Percentiles rank a stretch among this genome's conserved stretches.
Conservation (phyloP, 2,329 filamentous ascomycete genomes). For the Grosmannia clavigera region DNA sequence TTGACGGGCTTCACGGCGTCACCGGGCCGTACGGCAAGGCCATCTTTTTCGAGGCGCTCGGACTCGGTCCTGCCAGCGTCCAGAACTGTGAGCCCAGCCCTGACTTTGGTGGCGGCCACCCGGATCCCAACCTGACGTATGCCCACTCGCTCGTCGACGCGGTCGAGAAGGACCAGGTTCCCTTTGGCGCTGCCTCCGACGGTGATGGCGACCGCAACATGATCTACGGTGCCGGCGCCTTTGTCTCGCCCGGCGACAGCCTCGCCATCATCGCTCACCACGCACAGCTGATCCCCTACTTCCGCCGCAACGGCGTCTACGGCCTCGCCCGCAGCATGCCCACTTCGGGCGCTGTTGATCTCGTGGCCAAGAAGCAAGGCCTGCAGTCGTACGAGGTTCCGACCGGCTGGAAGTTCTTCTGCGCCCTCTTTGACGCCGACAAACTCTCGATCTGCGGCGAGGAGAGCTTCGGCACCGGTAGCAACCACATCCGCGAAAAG, state of each 20-base stretch:
- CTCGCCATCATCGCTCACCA: conserved; percentile 97
- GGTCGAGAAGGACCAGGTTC: conserved; percentile 82
- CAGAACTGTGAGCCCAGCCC: conserved; percentile 89
- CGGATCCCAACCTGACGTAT: conserved; percentile 95
- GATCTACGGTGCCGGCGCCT: conserved; percentile 96
- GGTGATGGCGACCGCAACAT: conserved; percentile 99
- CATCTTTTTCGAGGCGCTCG: conserved; percentile 91
- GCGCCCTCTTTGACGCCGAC: conserved; percentile 82
- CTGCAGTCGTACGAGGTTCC: conserved; percentile 92
- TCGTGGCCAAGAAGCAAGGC: conserved; percentile 89
- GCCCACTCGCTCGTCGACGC: conserved; percentile 88
- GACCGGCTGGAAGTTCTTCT: conserved; percentile 99
- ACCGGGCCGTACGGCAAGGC: conserved; percentile 90
- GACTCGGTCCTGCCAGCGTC: conserved; percentile 56
- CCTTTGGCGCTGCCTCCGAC: conserved; percentile 92
- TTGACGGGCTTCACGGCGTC: conserved; percentile 88
- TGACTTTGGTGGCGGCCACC: conserved; percentile 95
- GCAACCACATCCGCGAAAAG: conserved; percentile 98
- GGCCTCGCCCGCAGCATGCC: conserved; percentile 96
- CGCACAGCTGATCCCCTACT: conserved; percentile 92
- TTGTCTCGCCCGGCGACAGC: conserved; percentile 94
- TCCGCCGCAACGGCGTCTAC: conserved; percentile 93
- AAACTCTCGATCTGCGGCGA: conserved; percentile 98
- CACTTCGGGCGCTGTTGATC: conserved; percentile 87
- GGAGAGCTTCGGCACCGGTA: conserved; percentile 95